Conservation (phyloP, 305 asterid genomes). For the Plantago lanceolata region DNA sequence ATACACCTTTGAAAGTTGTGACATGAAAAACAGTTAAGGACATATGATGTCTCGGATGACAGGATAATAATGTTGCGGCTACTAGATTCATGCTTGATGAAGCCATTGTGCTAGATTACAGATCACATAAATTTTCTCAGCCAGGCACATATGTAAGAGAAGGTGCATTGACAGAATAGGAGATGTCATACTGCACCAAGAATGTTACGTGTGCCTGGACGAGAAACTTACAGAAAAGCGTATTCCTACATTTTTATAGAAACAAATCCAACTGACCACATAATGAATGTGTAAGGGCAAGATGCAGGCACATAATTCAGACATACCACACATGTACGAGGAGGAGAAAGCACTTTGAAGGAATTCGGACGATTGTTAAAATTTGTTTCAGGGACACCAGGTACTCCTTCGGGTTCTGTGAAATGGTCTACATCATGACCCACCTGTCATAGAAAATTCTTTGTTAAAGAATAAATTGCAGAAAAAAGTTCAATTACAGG, state of each 20-base stretch:
- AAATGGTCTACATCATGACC: constrained; percentile 85
- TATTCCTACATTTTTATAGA: neutral
- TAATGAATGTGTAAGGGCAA: neutral
- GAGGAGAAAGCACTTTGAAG: constrained; percentile 78
- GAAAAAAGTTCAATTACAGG: neutral
- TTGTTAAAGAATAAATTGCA: constrained; percentile 11
- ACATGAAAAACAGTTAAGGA: neutral
- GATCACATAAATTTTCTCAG: neutral
- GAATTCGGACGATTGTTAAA: constrained; percentile 92
- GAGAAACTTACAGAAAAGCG: neutral
- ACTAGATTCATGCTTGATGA: neutral
- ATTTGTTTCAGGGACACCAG: constrained; percentile 91
- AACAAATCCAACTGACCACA: no score
- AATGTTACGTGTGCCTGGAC: neutral
- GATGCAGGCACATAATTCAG: neutral
- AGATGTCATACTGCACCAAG: neutral
- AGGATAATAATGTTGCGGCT: neutral
- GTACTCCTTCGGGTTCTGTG: constrained; percentile 90
- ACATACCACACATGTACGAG: constrained; percentile 84
- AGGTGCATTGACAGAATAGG: neutral
- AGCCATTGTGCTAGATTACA: no score
- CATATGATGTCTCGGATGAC: neutral
- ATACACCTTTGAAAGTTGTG: constrained; percentile 51
- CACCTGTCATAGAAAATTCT: constrained; percentile 41
- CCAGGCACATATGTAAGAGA: neutral